Percentiles rank a stretch among this genome's conserved stretches.
These are phyloP conservation scores for Cynara cardunculus DNA, from an alignment of 129 eudicot genomes.

Conservation along the genomic window DNA sequence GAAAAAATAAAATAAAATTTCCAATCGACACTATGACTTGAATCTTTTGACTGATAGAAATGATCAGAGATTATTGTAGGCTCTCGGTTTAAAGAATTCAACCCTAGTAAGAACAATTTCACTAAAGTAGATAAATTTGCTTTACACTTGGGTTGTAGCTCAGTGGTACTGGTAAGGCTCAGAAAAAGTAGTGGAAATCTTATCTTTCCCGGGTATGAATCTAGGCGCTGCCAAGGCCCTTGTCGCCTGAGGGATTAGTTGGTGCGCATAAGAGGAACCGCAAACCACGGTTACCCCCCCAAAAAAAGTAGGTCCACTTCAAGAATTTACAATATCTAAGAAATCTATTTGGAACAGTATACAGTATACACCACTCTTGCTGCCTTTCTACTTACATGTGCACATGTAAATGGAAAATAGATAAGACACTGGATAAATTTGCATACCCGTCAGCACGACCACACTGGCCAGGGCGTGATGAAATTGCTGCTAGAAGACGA, in stretches of 20 bases:
- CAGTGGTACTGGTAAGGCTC: too few relatives aligned
- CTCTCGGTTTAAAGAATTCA: too few relatives aligned
- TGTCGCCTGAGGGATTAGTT: too few relatives aligned
- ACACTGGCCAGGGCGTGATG: conserved; percentile 85
- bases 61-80: background rate
- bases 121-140: background rate
- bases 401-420: background rate
- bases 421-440: background rate
- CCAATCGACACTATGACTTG: too few relatives aligned
- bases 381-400: background rate
- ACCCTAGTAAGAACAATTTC: background rate
- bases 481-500: conserved; percentile 67
- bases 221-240: too few relatives aligned
- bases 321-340: background rate
- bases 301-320: background rate
- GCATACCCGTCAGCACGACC: conserved; percentile 83
- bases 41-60: too few relatives aligned
- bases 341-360: background rate
- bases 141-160: too few relatives aligned
- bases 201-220: too few relatives aligned
- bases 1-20: too few relatives aligned
- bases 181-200: too few relatives aligned
- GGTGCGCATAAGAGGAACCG: too few relatives aligned
- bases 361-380: background rate
- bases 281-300: background rate